These are phyloP conservation scores for Ramichloridium luteum DNA, from an alignment of 2,329 filamentous ascomycete genomes.

Conservation along the genomic window DNA sequence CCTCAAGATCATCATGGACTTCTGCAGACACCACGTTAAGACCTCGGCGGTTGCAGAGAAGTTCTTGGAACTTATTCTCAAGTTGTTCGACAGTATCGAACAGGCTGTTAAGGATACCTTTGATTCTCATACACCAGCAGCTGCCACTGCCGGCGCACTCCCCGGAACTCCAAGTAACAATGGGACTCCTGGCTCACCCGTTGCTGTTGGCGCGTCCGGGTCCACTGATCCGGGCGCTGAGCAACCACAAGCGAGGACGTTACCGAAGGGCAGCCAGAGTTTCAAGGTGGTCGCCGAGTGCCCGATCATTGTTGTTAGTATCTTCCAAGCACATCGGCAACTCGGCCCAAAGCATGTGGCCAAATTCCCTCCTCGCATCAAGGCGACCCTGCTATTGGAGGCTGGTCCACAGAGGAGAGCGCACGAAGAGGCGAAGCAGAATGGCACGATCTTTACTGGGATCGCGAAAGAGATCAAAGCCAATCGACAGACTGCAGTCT, in stretches of 20 bases:
- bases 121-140: slow-evolving; percentile 51
- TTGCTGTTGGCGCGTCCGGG: slow-evolving; percentile 49
- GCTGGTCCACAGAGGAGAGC: slow-evolving; percentile 88
- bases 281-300: slow-evolving; percentile 98
- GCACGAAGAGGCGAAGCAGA: slow-evolving; percentile 69
- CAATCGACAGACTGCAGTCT: slow-evolving; percentile 53
- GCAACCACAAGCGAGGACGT: slow-evolving; percentile 61
- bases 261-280: slow-evolving; percentile 91
- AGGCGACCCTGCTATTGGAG: slow-evolving; percentile 75
- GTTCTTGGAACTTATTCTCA: slow-evolving; percentile 84
- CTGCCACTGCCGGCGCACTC: slow-evolving; percentile 41
- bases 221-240: slow-evolving; percentile 64
- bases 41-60: slow-evolving; percentile 52
- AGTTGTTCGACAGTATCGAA: slow-evolving; percentile 92
- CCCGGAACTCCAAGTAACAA: slow-evolving; percentile 52
- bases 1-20: slow-evolving; percentile 95
- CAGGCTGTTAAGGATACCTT: slow-evolving; percentile 91
- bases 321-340: slow-evolving; percentile 82
- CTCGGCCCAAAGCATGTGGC: slow-evolving; percentile 77
- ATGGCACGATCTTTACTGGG: slow-evolving; percentile 75
- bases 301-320: slow-evolving; percentile 95
- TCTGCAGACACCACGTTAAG: slow-evolving; percentile 85
- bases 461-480: slow-evolving; percentile 92
- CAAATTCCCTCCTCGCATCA: slow-evolving; percentile 86
- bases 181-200: slow-evolving; percentile 71